Base-by-base conservation (phyloP, 1,139 yeast genomes). In the Yamadazyma songkhlaensis region DNA sequence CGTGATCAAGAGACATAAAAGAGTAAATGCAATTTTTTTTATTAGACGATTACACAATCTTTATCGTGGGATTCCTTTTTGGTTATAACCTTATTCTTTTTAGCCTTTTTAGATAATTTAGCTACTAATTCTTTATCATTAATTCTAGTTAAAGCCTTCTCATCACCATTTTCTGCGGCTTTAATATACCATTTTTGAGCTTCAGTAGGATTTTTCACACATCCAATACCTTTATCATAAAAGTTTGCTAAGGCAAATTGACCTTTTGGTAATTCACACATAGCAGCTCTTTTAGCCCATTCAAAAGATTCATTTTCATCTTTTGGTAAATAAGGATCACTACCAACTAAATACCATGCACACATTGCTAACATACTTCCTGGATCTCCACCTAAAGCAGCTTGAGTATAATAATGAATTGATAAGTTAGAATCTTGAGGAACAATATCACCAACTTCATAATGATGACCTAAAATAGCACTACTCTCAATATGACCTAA, bases 271-370 rank as follows among this genome's bases (percentile, higher is more conserved):
- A 76, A 70, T 14, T 86, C 85, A 34, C 79, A 65, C 38, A 74
- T 67, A 0, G 97, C 97, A 0, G 97, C 92, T 46, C 88, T 72
- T 41, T 78, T 66, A 1, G 97, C 97, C 97, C 97, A 92, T 54
- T 87, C 94, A 59, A 84, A 92, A 1, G 97, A 95, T 59, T 90
- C 96, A 40, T 67, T 74, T 45, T 84, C 88, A 57, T 90, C 94
- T 46, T 79, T 78, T 11, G 82, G 84, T 47, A 92, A 72, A 42
- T 81, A 80, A 13, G 92, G 90, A 29, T 85, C 92, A 30, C 87
- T 83, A 1, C 98, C 98, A 25, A 88, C 84, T 58, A 90, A 71
- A 58, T 89, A 92, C 97, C 97, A 92, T 2, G 97, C 97, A 60
- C 97, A 89, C 72, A 92, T 73, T 3, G 96, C 90, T 52, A 90